Evolutionary conservation across 2,329 filamentous ascomycete species (phyloP), one percentile per base, ranked within the genome.

Genomic region (Escovopsis sp.): DNA sequence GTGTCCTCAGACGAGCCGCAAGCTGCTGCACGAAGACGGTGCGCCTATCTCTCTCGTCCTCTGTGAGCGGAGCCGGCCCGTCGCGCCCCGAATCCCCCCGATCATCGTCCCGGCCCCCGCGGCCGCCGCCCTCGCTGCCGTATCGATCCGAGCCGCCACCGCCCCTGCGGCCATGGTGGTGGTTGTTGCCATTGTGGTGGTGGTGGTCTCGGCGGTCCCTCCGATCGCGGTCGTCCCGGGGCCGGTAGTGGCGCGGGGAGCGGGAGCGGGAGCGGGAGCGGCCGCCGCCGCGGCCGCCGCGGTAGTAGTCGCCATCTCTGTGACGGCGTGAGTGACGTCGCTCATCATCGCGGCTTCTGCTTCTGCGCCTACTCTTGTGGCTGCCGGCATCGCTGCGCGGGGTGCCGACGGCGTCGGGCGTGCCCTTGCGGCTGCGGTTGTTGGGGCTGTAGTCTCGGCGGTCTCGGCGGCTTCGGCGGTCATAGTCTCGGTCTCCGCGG

Each of bases 11-110:
- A 52, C 90, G 83, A 46, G 87, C 87, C 47, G 90, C 90, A 53
- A 98, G 79, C 62, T 98, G 90, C 66, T 98, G 90, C 37, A 98
- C 90, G 55, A 98, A 98, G 40, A 98, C 85, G 39, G 92, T 98
- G 50, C 90, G 82, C 49, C 85, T 80, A 63, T 98, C 90, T 53
- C 88, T 81, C 62, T 98, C 90, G 61, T 96, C 90, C 57, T 94
- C 87, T 49, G 82, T 94, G 41, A 82, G 74, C 52, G 82, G 76
- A 19, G 85, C 79, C 35, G 79, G 76, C 38, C 55, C 57, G 42
- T 73, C 70, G 46, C 58, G 59, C 48, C 56, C 63, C 27, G 56
- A 43, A 32, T 55, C 55, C 37, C 57, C 52, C 30, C 53, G 56
- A 21, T 63, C 61, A 10, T 70, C 65, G 35, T 72, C 68, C 41